Base-by-base conservation (phyloP, 352 stramenopile genomes). In the Phytopythium oedochilum region DNA sequence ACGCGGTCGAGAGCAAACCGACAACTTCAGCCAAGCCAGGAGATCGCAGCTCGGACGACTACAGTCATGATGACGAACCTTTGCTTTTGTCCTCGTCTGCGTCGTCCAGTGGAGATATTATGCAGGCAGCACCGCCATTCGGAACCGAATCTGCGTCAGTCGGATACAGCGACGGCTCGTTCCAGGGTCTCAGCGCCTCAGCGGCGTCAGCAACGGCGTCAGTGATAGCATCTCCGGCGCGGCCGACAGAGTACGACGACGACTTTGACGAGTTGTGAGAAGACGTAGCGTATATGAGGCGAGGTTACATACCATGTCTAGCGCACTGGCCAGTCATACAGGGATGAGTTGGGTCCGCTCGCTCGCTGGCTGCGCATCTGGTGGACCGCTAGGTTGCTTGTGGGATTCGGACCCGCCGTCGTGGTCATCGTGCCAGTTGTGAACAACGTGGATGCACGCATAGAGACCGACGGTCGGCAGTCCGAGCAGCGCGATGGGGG, bases 381-480 rank as follows among this genome's bases (percentile, higher is more conserved):
- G 3, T 51, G 2, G n/a, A 7, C 3, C 34, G n/a, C 5, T n/a
- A n/a, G n/a, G n/a, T 29, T 23, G 31, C 31, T 34, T 18, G 71
- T 35, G n/a, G 54, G 53, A 22, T 71, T 70, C 35, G 80, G 69
- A 7, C 56, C 26, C 29, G 85, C 59, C 9, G 67, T 79, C 36
- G 17, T 53, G 31, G n/a, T 88, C 72, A 20, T 90, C 80, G 39
- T 93, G 76, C 25, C 71, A 83, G 2, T 70, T 73, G 65, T 82
- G 65, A 0, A 91, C 63, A 14, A 80, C 63, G 32, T 84, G 55
- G 34, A 89, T 70, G 38, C 84, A 91, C n/a, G 66, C 64, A 57
- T 89, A 93, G 12, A 89, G 71, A 11, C 63, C 20, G 44, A 87
- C 36, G 1, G 78, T 91, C 7, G 80, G 80, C 0, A 80, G 43